Evolutionary conservation across 2,329 filamentous ascomycete genomes (phyloP).

Genomic region (Gaeumannomyces tritici): DNA sequence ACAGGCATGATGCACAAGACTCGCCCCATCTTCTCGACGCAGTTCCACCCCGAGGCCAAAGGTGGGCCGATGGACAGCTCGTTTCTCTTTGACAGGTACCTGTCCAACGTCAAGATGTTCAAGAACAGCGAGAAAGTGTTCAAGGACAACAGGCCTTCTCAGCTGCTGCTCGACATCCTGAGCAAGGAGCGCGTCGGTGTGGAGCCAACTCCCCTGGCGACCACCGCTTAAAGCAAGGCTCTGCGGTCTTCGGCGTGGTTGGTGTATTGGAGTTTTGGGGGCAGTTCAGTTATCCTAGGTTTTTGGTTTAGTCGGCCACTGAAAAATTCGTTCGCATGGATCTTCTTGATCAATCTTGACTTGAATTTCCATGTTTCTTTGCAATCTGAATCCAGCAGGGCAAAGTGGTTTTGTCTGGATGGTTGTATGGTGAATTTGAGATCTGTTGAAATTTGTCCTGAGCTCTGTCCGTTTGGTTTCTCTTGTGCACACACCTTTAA

Average conservation of each 20-base stretch:
- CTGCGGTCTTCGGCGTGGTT: background rate
- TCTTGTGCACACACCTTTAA: no score
- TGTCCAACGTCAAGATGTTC: conserved; percentile 81
- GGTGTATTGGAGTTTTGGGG: background rate
- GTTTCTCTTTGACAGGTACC: conserved; percentile 94
- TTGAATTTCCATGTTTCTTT: no score
- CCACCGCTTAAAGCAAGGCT: conserved; percentile 25
- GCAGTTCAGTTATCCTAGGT: background rate
- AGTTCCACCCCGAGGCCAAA: conserved; percentile 98
- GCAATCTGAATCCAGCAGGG: no score
- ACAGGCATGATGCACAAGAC: conserved; percentile 83
- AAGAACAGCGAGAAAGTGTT: conserved; percentile 73
- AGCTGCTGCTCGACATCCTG: conserved; percentile 81
- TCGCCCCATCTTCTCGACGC: conserved; percentile 93
- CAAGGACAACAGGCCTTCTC: conserved; percentile 79
- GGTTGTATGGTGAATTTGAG: no score
- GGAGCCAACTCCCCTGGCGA: conserved; percentile 52
- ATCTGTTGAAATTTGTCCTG: no score
- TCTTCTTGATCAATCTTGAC: background rate
- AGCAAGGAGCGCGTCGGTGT: conserved; percentile 94
- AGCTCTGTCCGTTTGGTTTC: no score
- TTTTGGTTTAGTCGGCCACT: background rate
- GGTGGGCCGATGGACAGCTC: conserved; percentile 92
- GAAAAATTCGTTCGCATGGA: background rate
- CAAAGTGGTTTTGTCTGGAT: no score